Conservation (phyloP, 78 protist species). For the Creolimax fragrantissima region DNA sequence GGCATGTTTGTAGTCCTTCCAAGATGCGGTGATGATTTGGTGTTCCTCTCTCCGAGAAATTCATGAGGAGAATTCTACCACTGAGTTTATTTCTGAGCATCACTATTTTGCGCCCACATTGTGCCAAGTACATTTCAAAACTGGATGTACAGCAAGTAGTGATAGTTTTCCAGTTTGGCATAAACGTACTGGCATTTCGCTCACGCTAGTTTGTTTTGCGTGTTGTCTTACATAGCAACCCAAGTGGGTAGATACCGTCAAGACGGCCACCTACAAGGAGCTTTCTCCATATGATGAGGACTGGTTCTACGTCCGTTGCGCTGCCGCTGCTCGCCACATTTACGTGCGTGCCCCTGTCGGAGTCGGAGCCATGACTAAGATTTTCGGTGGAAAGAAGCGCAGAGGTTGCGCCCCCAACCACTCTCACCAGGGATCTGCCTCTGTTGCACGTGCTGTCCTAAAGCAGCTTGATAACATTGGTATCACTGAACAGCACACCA, state of each 20-base stretch:
- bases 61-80: background rate
- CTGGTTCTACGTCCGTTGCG: slow-evolving; percentile 83
- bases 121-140: no score
- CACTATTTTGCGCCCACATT: no score
- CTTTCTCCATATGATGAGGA: slow-evolving; percentile 80
- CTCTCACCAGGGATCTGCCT: slow-evolving; percentile 34
- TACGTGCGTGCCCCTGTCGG: slow-evolving; percentile 73
- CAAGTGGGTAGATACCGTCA: slow-evolving; percentile 61
- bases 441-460: slow-evolving; percentile 50
- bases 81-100: background rate
- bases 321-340: slow-evolving; percentile 74
- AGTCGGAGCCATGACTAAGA: slow-evolving; percentile 49
- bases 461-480: slow-evolving; percentile 36
- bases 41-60: background rate
- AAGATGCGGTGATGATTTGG: background rate
- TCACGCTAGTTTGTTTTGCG: no score
- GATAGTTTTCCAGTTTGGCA: no score
- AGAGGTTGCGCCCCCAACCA: slow-evolving; percentile 47
- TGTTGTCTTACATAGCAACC: slow-evolving; percentile 41
- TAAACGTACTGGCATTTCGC: no score
- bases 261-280: slow-evolving; percentile 68
- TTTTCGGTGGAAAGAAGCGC: slow-evolving; percentile 40
- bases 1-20: background rate
- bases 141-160: no score
- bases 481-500: background rate